Conservation (phyloP, 2,329 filamentous ascomycete genomes). For the Akanthomyces muscarius region DNA sequence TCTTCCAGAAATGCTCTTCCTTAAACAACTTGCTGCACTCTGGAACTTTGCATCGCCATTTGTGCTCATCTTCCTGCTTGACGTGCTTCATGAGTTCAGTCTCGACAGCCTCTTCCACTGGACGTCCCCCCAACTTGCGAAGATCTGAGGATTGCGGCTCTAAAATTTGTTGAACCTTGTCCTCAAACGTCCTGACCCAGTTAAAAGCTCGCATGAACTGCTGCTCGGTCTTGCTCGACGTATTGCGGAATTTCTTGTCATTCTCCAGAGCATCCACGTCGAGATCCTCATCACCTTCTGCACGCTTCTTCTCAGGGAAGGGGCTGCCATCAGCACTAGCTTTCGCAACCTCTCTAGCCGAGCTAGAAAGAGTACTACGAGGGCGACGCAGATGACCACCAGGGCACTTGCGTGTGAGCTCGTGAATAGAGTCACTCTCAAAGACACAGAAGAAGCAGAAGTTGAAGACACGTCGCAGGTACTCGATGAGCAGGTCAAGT, state of each 20-base stretch:
- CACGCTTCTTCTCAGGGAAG: slow-evolving; percentile 79
- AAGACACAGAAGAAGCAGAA: slow-evolving; percentile 99
- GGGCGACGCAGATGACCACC: slow-evolving; percentile 95
- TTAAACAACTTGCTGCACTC: slow-evolving; percentile 98
- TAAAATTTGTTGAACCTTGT: slow-evolving; percentile 88
- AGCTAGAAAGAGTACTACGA: slow-evolving; percentile 74
- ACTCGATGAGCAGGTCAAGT: slow-evolving; percentile 91
- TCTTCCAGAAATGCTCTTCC: slow-evolving; percentile 93
- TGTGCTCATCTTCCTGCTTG: slow-evolving; percentile 96
- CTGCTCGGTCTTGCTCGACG: slow-evolving; percentile 75
- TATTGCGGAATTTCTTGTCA: slow-evolving; percentile 69
- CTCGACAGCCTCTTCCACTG: slow-evolving; percentile 77
- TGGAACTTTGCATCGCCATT: slow-evolving; percentile 93
- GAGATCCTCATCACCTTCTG: slow-evolving; percentile 61
- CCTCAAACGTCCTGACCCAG: slow-evolving; percentile 98
- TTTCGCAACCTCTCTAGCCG: slow-evolving; percentile 78
- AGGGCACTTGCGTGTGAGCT: slow-evolving; percentile 91
- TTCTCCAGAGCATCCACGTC: slow-evolving; percentile 44
- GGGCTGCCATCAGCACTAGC: slow-evolving; percentile 79
- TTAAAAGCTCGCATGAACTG: slow-evolving; percentile 94
- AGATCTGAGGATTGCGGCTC: slow-evolving; percentile 86
- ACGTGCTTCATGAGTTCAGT: slow-evolving; percentile 84
- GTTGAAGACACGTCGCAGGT: slow-evolving; percentile 92
- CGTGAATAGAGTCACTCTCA: slow-evolving; percentile 94
- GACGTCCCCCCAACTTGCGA: slow-evolving; percentile 84